Conservation (phyloP, 345 rosid genomes). For the Erodium maritimum region DNA sequence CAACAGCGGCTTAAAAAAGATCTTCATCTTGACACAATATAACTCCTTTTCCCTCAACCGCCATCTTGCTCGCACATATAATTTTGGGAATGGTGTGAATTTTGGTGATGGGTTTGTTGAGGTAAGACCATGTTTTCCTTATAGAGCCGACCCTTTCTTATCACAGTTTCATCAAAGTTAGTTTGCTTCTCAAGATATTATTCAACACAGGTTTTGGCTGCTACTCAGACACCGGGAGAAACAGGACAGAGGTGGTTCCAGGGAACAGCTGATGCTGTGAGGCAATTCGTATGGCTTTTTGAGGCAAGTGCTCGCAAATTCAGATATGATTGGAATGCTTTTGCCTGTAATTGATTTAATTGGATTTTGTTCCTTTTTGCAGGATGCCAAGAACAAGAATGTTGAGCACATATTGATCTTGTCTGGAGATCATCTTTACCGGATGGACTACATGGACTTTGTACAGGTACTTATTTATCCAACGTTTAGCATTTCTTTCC, state of each 20-base stretch:
- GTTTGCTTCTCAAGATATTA: neutral
- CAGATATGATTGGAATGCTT: conserved; percentile 1
- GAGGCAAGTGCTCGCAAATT: conserved; percentile 27
- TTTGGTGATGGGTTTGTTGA: conserved; percentile 88
- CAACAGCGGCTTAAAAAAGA: conserved; percentile 71
- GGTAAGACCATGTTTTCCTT: conserved; percentile 27
- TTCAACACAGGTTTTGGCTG: conserved; percentile 58
- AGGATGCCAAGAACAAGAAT: conserved; percentile 71
- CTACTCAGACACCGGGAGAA: conserved; percentile 79
- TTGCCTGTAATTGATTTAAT: conserved; percentile 5
- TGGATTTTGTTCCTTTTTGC: conserved; percentile 9
- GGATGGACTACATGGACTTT: conserved; percentile 70
- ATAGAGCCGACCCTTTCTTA: no score
- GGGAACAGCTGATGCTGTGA: conserved; percentile 89
- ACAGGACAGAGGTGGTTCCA: conserved; percentile 79
- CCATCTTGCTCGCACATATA: conserved; percentile 66
- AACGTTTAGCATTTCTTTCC: neutral
- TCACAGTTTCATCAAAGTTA: neutral
- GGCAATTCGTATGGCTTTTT: conserved; percentile 79
- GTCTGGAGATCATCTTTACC: conserved; percentile 87
- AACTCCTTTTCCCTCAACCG: conserved; percentile 88
- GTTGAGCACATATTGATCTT: conserved; percentile 66
- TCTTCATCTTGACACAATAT: conserved; percentile 73
- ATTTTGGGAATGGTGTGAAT: conserved; percentile 70
- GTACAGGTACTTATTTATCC: conserved; percentile 36